Evolutionary conservation across 2,329 filamentous ascomycete genomes (phyloP).

Genomic region (Colletotrichum camelliae): DNA sequence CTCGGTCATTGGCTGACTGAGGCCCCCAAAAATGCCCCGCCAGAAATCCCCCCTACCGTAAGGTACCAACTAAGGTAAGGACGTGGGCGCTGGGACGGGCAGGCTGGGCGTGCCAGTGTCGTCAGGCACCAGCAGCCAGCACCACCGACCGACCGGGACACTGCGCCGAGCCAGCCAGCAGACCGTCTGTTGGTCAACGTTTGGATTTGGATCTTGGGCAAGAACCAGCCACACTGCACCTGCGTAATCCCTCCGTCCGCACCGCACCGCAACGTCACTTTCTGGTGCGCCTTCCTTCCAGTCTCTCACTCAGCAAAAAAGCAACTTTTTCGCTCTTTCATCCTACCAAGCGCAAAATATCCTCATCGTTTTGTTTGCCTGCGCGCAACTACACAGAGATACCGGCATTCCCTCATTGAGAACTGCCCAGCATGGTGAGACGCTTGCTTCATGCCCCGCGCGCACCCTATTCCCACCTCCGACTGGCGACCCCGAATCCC

Average conservation of each 20-base stretch:
- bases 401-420: constrained; percentile 19
- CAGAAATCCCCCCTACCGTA: neutral
- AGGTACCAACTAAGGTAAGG: neutral
- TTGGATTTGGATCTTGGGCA: constrained; percentile 21
- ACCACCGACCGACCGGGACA: neutral
- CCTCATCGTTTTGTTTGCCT: neutral
- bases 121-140: constrained; percentile 17
- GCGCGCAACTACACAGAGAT: constrained; percentile 12
- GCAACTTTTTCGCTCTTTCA: constrained; percentile 7
- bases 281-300: constrained; percentile 16
- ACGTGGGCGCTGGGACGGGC: neutral
- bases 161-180: neutral
- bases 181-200: constrained; percentile 14
- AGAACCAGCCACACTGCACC: constrained; percentile 24
- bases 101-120: constrained; percentile 1
- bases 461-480: neutral
- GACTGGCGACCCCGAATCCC: neutral
- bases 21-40: neutral
- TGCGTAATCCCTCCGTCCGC: constrained; percentile 23
- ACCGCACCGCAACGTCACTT: constrained; percentile 22
- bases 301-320: constrained; percentile 14
- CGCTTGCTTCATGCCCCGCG: constrained; percentile 21
- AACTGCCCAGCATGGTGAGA: constrained; percentile 27
- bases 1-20: constrained; percentile 8
- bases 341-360: neutral